These are phyloP conservation scores for Protostelium mycophagum DNA, from an alignment of 78 protist species.

Conservation along the genomic window DNA sequence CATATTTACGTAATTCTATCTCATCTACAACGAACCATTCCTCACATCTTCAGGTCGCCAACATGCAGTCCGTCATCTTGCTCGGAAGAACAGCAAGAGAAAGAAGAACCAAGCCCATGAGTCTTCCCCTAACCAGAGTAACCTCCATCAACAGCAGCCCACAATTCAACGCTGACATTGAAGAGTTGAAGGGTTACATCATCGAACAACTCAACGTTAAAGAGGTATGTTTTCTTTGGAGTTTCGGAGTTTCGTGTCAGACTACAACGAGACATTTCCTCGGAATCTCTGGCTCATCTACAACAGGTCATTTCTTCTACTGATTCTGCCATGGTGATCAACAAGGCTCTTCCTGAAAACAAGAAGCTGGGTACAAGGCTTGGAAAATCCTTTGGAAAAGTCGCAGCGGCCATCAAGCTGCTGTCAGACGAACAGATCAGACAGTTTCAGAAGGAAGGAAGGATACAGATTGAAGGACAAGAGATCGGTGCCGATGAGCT, in stretches of 20 bases:
- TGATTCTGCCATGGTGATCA: conserved; percentile 46
- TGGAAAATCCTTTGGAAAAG: conserved; percentile 23
- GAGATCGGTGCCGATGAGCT: conserved; percentile 38
- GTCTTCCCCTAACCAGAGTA: conserved; percentile 55
- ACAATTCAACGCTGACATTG: conserved; percentile 41
- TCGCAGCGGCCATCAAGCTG: conserved; percentile 9
- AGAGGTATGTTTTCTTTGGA: too few relatives aligned
- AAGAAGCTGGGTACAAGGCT: conserved; percentile 55
- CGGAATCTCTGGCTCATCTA: neutral
- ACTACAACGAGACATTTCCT: neutral
- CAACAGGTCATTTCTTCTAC: conserved; percentile 16
- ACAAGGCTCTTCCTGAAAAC: conserved; percentile 46
- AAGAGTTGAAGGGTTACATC: conserved; percentile 52
- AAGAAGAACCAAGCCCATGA: conserved; percentile 60
- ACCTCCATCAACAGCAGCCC: conserved; percentile 36
- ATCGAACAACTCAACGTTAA: conserved; percentile 54
- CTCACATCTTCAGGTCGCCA: too few relatives aligned
- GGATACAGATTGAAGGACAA: conserved; percentile 30
- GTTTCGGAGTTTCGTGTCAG: too few relatives aligned
- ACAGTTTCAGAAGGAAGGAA: conserved; percentile 38
- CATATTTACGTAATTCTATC: too few relatives aligned
- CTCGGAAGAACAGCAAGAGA: conserved; percentile 86
- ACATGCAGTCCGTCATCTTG: conserved; percentile 85
- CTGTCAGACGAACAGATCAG: conserved; percentile 45
- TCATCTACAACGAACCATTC: too few relatives aligned